Evolutionary conservation across 2,329 filamentous ascomycete species (phyloP).

Genomic region (Paecilomyces sp.): DNA sequence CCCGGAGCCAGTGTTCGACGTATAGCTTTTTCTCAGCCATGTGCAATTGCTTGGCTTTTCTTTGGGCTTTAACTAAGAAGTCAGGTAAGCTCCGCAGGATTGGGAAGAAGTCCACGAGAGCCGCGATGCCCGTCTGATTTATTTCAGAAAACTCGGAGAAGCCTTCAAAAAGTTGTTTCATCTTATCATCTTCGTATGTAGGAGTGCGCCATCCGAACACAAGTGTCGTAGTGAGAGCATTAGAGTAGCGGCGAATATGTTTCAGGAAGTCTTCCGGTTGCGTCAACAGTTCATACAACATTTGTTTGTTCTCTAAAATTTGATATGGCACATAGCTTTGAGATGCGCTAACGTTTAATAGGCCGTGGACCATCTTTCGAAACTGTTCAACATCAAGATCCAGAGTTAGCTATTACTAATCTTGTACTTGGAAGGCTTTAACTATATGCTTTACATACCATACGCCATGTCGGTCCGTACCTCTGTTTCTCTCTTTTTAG

Average conservation of each 20-base stretch:
- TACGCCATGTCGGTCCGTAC: conserved; percentile 21
- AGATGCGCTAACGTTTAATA: conserved; percentile 42
- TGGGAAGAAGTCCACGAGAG: conserved; percentile 42
- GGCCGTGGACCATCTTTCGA: conserved; percentile 34
- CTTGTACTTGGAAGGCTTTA: too few species aligned
- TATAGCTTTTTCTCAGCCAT: conserved; percentile 37
- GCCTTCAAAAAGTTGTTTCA: conserved; percentile 38
- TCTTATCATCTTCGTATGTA: conserved; percentile 33
- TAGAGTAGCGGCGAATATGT: conserved; percentile 43
- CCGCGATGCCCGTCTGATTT: conserved; percentile 34
- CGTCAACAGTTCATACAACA: conserved; percentile 43
- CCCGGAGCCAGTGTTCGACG: conserved; percentile 34
- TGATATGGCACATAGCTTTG: conserved; percentile 49
- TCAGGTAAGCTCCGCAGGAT: conserved; percentile 40
- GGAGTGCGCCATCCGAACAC: conserved; percentile 42
- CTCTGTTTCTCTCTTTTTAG: conserved; percentile 6
- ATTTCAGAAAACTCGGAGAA: conserved; percentile 37
- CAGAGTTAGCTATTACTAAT: too few species aligned
- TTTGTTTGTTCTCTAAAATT: conserved; percentile 48
- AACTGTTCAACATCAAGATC: conserved; percentile 4
- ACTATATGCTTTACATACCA: neutral
- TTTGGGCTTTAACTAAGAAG: conserved; percentile 25
- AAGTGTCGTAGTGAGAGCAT: conserved; percentile 44
- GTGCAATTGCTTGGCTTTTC: conserved; percentile 38
- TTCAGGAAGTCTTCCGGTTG: conserved; percentile 35